Evolutionary conservation across 306 rosid genomes (phyloP).

Genomic region (Inga oerstediana): DNA sequence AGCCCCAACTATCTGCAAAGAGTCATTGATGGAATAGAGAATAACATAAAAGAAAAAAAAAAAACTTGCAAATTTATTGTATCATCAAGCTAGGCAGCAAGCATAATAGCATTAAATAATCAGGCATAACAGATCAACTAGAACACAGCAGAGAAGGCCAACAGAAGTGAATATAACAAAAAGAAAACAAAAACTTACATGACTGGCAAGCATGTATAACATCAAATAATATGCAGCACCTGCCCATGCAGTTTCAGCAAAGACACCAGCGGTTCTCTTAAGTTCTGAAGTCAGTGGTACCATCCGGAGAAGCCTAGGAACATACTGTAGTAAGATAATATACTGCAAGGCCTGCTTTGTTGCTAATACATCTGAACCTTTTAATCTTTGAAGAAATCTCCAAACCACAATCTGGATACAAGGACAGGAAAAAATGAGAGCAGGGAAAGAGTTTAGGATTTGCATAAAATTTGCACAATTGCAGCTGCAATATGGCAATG

Average conservation of each 20-base stretch:
- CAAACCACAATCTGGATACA: constrained; percentile 80
- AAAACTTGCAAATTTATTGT: constrained; percentile 2
- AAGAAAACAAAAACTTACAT: constrained; percentile 38
- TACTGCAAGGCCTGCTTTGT: constrained; percentile 89
- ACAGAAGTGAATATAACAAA: constrained; percentile 12
- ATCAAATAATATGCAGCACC: constrained; percentile 96
- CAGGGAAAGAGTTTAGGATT: not conserved
- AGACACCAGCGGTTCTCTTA: constrained; percentile 93
- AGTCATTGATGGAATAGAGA: constrained; percentile 8
- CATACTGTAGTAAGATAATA: constrained; percentile 81
- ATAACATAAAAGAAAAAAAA: not conserved
- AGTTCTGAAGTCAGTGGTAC: constrained; percentile 87
- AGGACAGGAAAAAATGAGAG: not conserved
- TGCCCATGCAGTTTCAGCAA: constrained; percentile 99
- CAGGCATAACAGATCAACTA: constrained; percentile 45
- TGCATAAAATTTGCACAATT: not conserved
- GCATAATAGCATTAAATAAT: constrained; percentile 41
- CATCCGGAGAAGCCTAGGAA: constrained; percentile 85
- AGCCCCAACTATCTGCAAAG: constrained; percentile 83
- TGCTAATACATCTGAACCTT: constrained; percentile 77
- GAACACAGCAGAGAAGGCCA: not conserved
- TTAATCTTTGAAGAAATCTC: constrained; percentile 84
- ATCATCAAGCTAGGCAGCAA: constrained; percentile 18
- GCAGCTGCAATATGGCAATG: not conserved
- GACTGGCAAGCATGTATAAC: constrained; percentile 96